Conservation (phyloP, 345 rosid species). For the Eucalyptus grandis region DNA sequence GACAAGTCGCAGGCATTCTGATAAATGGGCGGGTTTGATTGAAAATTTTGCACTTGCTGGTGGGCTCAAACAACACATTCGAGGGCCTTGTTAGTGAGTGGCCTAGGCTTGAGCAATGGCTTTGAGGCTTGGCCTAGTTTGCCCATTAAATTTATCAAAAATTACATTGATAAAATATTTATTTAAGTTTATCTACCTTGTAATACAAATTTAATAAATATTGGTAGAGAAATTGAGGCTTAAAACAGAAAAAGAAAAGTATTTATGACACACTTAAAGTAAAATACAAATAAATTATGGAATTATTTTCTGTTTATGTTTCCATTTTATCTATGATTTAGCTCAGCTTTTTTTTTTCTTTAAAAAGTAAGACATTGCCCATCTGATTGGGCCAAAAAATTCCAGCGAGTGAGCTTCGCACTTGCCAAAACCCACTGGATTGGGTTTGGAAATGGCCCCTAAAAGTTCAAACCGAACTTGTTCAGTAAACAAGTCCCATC, state of each 20-base stretch:
- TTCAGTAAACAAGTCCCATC: too few relatives aligned
- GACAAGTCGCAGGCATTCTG: accelerated
- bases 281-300: neutral
- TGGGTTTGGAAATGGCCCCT: neutral
- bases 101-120: neutral
- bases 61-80: too few relatives aligned
- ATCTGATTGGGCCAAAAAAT: neutral
- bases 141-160: neutral
- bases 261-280: neutral
- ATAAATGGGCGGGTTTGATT: neutral
- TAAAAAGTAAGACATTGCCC: neutral
- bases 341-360: too few relatives aligned
- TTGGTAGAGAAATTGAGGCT: neutral
- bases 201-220: neutral
- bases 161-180: neutral
- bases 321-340: too few relatives aligned
- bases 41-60: neutral
- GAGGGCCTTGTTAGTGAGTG: neutral
- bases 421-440: too few relatives aligned
- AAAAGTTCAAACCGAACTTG: neutral
- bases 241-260: neutral
- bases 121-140: neutral
- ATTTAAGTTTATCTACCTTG: neutral
- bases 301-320: too few relatives aligned
- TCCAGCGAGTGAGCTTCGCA: too few relatives aligned